Percentiles rank a stretch among this genome's conserved stretches.
Conservation (phyloP, 2,329 filamentous ascomycete genomes). For the Ascochyta viciae-villosae region DNA sequence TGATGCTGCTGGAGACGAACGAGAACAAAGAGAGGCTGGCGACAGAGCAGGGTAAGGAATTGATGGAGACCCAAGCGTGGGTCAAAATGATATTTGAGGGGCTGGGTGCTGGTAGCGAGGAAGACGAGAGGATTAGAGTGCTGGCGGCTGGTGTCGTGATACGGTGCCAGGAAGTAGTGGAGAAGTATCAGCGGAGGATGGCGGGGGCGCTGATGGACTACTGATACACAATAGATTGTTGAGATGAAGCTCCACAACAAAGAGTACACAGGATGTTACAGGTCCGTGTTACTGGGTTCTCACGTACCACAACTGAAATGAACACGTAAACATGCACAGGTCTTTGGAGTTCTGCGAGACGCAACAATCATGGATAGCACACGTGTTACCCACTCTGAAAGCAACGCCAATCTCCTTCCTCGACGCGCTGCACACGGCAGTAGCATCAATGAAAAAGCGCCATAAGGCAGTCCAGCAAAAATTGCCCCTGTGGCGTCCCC, state of each 20-base stretch:
- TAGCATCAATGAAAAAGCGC: constrained; percentile 49
- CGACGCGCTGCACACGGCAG: constrained; percentile 41
- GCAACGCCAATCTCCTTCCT: constrained; percentile 40
- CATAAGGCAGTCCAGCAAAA: constrained; percentile 34
- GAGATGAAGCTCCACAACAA: too few species aligned
- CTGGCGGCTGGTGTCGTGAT: constrained; percentile 80
- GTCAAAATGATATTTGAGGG: constrained; percentile 75
- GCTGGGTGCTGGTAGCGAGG: constrained; percentile 53
- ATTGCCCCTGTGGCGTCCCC: constrained; percentile 45
- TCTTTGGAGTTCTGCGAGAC: too few species aligned
- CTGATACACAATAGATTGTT: constrained; percentile 10
- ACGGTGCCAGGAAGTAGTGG: constrained; percentile 79
- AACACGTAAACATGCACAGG: background rate
- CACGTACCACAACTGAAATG: background rate
- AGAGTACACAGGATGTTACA: background rate
- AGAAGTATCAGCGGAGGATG: constrained; percentile 78
- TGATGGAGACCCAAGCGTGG: constrained; percentile 91
- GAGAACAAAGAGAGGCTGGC: constrained; percentile 75
- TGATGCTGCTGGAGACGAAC: constrained; percentile 84
- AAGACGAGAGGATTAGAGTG: constrained; percentile 82
- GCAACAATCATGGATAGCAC: too few species aligned
- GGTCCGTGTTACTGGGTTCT: too few species aligned
- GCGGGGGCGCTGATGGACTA: constrained; percentile 70
- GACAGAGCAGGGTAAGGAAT: constrained; percentile 73
- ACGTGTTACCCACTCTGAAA: background rate